Conservation (phyloP, 2,329 filamentous ascomycete genomes). For the Diplocarpon mali region DNA sequence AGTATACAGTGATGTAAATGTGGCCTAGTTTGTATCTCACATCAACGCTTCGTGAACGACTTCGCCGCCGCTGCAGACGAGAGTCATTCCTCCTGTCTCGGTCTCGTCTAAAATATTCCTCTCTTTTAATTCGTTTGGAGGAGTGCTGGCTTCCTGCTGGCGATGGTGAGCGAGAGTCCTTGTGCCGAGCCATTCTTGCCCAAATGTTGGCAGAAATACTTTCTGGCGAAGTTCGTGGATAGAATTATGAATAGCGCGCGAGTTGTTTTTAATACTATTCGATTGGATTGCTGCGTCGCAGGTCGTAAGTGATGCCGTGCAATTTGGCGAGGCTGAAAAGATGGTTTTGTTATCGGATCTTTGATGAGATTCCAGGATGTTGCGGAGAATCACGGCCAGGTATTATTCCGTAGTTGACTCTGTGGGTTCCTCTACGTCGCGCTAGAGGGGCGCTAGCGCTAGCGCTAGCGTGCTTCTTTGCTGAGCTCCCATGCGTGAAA, state of each 20-base stretch:
- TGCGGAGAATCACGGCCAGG: too few species aligned
- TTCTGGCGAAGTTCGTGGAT: slow-evolving; percentile 19
- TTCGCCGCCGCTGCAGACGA: slow-evolving; percentile 40
- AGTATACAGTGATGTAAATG: slow-evolving; percentile 27
- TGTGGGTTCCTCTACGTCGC: too few species aligned
- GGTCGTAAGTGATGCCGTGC: background rate
- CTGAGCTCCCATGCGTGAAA: too few species aligned
- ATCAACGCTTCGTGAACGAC: slow-evolving; percentile 50
- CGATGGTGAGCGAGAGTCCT: slow-evolving; percentile 76
- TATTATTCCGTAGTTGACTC: too few species aligned
- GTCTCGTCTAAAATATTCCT: slow-evolving; percentile 37
- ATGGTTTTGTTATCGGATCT: background rate
- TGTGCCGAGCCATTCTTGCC: slow-evolving; percentile 47
- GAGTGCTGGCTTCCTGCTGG: slow-evolving; percentile 77
- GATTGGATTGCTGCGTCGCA: background rate
- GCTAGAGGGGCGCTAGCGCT: too few species aligned
- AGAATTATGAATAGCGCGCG: background rate
- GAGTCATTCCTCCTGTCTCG: slow-evolving; percentile 40
- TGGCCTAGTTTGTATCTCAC: slow-evolving; percentile 35
- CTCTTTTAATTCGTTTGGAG: slow-evolving; percentile 45
- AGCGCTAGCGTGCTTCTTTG: too few species aligned
- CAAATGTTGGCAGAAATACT: slow-evolving; percentile 34
- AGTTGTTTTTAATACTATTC: background rate
- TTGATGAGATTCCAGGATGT: too few species aligned
- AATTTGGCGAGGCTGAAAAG: background rate